Percentiles rank a stretch among this genome's conserved stretches.
These are phyloP conservation scores for Sporothrix luriei DNA, from an alignment of 2,329 filamentous ascomycete species.

Conservation along the genomic window DNA sequence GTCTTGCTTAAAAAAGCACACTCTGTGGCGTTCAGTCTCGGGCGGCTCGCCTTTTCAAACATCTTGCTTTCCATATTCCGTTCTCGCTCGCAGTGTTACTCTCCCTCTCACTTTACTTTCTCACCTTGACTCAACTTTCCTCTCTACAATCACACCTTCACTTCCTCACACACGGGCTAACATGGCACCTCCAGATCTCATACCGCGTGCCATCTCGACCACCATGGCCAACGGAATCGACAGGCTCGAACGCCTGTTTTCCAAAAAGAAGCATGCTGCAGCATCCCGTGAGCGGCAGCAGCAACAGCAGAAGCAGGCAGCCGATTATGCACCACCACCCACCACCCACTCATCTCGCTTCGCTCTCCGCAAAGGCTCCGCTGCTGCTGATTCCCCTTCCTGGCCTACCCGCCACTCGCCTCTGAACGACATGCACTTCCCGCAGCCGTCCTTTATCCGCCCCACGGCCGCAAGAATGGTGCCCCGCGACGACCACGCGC, in stretches of 20 bases:
- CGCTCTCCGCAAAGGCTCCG: constrained; percentile 22
- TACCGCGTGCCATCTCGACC: constrained; percentile 25
- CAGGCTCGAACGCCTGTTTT: constrained; percentile 57
- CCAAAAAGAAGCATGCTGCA: constrained; percentile 45
- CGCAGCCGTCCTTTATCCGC: constrained; percentile 58
- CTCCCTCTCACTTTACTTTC: neutral
- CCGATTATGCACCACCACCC: constrained; percentile 16
- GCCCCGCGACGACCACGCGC: constrained; percentile 53
- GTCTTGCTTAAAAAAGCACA: constrained; percentile 4
- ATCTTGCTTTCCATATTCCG: too few relatives aligned
- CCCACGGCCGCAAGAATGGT: constrained; percentile 59
- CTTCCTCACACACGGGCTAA: constrained; percentile 3
- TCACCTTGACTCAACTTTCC: neutral
- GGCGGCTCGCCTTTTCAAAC: neutral
- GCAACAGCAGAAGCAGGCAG: constrained; percentile 30
- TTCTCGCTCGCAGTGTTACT: too few relatives aligned
- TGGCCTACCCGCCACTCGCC: constrained; percentile 34
- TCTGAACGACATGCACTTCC: constrained; percentile 45
- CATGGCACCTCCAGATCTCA: constrained; percentile 35
- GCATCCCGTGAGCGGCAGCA: constrained; percentile 31
- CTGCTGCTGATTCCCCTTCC: constrained; percentile 36
- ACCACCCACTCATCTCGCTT: constrained; percentile 35
- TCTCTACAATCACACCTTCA: neutral
- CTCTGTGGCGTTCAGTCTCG: neutral
- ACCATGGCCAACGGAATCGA: constrained; percentile 56